A percentile compares a stretch with the other conserved stretches of the same genome.
Conservation (phyloP, 2,329 filamentous ascomycete genomes). For the Mycosphaerella sp. region DNA sequence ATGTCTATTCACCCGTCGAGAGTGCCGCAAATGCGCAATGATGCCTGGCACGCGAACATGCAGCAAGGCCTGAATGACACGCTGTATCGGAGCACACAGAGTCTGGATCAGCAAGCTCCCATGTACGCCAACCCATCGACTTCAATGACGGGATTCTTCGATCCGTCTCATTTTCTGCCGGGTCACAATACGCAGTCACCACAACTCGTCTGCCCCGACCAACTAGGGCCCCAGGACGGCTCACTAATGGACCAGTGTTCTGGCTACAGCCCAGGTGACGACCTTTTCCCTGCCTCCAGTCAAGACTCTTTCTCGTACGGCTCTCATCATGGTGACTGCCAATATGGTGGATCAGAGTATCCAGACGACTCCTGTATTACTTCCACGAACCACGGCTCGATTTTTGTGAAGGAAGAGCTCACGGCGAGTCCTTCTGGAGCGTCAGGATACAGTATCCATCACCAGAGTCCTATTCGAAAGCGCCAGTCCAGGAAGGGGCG, state of each 20-base stretch:
- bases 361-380: slow-evolving; percentile 20
- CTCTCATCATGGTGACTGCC: slow-evolving; percentile 13
- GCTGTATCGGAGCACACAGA: slow-evolving; percentile 11
- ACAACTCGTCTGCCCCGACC: too few species aligned
- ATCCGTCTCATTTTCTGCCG: slow-evolving; percentile 15
- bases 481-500: slow-evolving; percentile 13
- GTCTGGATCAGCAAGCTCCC: slow-evolving; percentile 10
- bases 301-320: slow-evolving; percentile 17
- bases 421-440: neutral
- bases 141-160: slow-evolving; percentile 7
- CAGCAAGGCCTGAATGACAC: slow-evolving; percentile 6
- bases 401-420: slow-evolving; percentile 19
- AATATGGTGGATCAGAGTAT: slow-evolving; percentile 14
- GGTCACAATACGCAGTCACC: slow-evolving; percentile 4
- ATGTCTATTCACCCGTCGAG: slow-evolving; percentile 3
- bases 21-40: slow-evolving; percentile 6
- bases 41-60: slow-evolving; percentile 8
- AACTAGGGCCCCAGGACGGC: slow-evolving; percentile 23
- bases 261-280: slow-evolving; percentile 12
- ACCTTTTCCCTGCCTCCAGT: slow-evolving; percentile 8
- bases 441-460: neutral
- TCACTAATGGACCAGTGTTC: slow-evolving; percentile 19
- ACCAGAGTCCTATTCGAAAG: neutral
- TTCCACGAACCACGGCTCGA: slow-evolving; percentile 23
- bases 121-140: slow-evolving; percentile 14